Base-by-base conservation (phyloP, 2,329 filamentous ascomycete species). In the Diplocarpon rosae region DNA sequence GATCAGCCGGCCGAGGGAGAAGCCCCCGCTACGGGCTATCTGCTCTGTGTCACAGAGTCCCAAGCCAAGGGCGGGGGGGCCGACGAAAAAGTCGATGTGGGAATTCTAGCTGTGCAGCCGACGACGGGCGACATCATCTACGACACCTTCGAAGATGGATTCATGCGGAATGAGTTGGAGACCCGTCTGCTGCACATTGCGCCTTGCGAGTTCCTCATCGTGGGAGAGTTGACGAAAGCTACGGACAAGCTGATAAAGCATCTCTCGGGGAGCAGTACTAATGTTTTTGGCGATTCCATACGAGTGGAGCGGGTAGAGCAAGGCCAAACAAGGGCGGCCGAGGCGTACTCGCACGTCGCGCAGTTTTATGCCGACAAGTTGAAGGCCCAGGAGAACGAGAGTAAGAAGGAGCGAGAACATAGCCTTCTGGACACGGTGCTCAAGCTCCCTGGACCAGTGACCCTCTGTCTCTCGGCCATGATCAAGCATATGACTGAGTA, bases 111-210 rank as follows among this genome's bases (percentile, higher is more conserved):
- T 20, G 92, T 98, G 4, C 92, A 98, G 58, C 92, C 92, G 8
- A 85, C 87, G 1, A 98, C 92, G 0, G 92, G 92, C 45, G 90
- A 96, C 62, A 87, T 98, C 56, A 83, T 96, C 45, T 93, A 95
- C 57, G 92, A 98, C 59, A 80, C 83, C 47, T 98, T 98, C 56
- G 87, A 96, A 56, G 92, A 98, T 59, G 88, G 90, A 1, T 96
- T 96, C 66, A 95, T 98, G 90, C 75, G 92, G 39, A 88, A 83
- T 57, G 92, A 98, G 62, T 84, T 98, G 29, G 92, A 98, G 66
- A 98, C 92, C 0, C 72, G 92, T n/a, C 68, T 98, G 20, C 69
- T 98, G 27, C 92, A 98, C 62, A 94, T 98, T 53, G 87, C 90
- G 0, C 92, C 92, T 0, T 95, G 89, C 65, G 92, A 98, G 63